A percentile compares a stretch with the other conserved stretches of the same genome.
Evolutionary conservation across 2,329 filamentous ascomycete species (phyloP).

Genomic region (Colletotrichum siamense): DNA sequence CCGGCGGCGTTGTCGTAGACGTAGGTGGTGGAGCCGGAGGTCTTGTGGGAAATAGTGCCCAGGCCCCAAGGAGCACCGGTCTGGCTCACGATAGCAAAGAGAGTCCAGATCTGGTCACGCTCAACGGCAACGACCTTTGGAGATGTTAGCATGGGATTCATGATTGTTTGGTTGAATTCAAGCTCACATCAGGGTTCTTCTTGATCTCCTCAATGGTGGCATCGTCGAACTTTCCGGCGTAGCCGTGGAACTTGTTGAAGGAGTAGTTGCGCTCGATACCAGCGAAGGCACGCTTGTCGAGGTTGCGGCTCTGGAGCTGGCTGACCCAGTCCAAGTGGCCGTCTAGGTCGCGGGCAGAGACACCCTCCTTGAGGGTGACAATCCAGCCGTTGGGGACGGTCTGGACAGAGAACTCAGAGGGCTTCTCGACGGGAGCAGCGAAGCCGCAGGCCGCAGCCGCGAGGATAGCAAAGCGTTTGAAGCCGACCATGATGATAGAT

Average conservation of each 20-base stretch:
- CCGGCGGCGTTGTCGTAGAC: constrained; percentile 47
- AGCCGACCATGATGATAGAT: constrained; percentile 17
- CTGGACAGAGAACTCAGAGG: background rate
- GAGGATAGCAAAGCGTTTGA: constrained; percentile 21
- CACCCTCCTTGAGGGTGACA: constrained; percentile 46
- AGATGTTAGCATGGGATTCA: background rate
- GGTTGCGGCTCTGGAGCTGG: constrained; percentile 34
- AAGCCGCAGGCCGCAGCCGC: constrained; percentile 17
- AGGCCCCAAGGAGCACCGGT: constrained; percentile 47
- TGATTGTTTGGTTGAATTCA: accelerated
- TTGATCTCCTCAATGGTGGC: constrained; percentile 46
- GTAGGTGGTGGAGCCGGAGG: constrained; percentile 39
- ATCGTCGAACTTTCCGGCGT: constrained; percentile 47
- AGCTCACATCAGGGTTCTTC: constrained; percentile 43
- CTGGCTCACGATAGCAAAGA: constrained; percentile 36
- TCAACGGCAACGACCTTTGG: constrained; percentile 37
- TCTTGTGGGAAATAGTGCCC: constrained; percentile 48
- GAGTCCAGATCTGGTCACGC: constrained; percentile 30
- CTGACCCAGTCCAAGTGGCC: constrained; percentile 33
- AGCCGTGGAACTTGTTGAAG: constrained; percentile 42
- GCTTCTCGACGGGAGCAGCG: constrained; percentile 14
- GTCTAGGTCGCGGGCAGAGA: constrained; percentile 28
- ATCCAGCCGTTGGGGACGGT: constrained; percentile 48
- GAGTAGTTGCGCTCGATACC: constrained; percentile 23
- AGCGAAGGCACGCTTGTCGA: constrained; percentile 32